Percentiles rank a stretch among this genome's conserved stretches.
These are phyloP conservation scores for Amanita polypyramis DNA, from an alignment of 768 basidiomycete species.

Conservation along the genomic window DNA sequence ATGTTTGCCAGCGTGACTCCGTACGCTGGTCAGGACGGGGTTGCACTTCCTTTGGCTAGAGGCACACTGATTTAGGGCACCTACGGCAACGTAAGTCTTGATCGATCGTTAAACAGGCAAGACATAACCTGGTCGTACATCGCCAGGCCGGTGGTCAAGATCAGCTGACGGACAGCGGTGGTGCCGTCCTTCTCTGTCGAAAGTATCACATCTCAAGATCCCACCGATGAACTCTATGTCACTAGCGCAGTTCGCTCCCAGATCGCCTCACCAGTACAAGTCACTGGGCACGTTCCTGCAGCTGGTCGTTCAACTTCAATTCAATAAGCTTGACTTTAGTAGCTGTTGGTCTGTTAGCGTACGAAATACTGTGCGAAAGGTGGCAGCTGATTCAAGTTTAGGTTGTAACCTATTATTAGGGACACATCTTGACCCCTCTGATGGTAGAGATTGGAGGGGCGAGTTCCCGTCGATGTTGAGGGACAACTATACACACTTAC, in stretches of 20 bases:
- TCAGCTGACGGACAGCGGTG: constrained; percentile 32
- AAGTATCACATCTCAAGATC: constrained; percentile 13
- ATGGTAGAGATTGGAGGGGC: no score
- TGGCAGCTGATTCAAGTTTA: neutral
- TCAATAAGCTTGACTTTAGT: constrained; percentile 38
- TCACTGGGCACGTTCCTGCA: constrained; percentile 24
- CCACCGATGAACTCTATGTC: neutral
- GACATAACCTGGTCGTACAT: neutral
- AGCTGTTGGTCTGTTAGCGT: constrained; percentile 37
- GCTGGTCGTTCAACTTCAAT: constrained; percentile 24
- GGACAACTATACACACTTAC: no score
- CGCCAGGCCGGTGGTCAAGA: constrained; percentile 47
- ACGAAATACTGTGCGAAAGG: neutral
- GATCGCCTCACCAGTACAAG: constrained; percentile 42
- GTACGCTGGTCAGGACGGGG: constrained; percentile 37
- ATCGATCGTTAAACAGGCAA: neutral
- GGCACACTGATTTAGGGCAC: constrained; percentile 39
- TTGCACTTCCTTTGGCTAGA: constrained; percentile 34
- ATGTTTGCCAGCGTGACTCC: constrained; percentile 23
- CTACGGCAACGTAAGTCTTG: constrained; percentile 28
- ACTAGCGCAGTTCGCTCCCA: constrained; percentile 10
- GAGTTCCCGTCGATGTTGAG: no score
- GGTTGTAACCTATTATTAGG: neutral
- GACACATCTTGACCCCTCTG: no score
- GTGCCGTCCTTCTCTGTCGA: constrained; percentile 41